phyloP scores from a whole-genome alignment of 1,284 basidiomycete species.

The Cerioporus squamosus region DNA sequence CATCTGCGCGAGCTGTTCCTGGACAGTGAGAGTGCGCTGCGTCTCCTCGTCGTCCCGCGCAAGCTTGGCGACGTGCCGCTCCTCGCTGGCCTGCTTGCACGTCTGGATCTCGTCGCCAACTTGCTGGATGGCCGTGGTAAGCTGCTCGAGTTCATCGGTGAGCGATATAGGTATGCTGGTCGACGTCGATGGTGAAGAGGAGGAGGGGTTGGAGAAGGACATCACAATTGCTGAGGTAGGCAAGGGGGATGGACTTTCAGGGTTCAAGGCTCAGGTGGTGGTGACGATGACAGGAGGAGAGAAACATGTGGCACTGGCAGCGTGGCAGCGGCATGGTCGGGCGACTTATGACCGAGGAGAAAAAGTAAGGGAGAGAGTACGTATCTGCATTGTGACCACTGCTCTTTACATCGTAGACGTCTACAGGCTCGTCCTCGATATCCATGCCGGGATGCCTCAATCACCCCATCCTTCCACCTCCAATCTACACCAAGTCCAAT shows the following conservation, averaged over 20 bases:
- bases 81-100: constrained; percentile 10
- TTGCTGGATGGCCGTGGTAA: constrained; percentile 17
- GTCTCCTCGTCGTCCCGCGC: constrained; percentile 5
- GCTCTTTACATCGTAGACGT: not conserved
- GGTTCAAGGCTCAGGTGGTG: no score
- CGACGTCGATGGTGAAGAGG: not conserved
- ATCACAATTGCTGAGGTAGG: not conserved
- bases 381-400: not conserved
- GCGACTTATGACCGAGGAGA: not conserved
- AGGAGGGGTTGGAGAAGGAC: not conserved
- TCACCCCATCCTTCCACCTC: no score
- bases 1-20: constrained; percentile 16
- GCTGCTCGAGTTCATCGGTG: constrained; percentile 15
- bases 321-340: not conserved
- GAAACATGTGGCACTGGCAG: not conserved
- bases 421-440: not conserved
- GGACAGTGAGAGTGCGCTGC: constrained; percentile 7
- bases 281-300: no score
- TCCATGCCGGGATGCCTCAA: no score
- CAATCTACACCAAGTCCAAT: no score
- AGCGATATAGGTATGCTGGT: not conserved
- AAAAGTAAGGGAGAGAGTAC: not conserved
- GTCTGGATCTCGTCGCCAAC: constrained; percentile 11
- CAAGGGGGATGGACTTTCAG: no score
- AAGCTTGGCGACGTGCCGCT: constrained; percentile 1